These are phyloP conservation scores for Candida sp. DNA, from an alignment of 1,139 yeast genomes.

Conservation along the genomic window DNA sequence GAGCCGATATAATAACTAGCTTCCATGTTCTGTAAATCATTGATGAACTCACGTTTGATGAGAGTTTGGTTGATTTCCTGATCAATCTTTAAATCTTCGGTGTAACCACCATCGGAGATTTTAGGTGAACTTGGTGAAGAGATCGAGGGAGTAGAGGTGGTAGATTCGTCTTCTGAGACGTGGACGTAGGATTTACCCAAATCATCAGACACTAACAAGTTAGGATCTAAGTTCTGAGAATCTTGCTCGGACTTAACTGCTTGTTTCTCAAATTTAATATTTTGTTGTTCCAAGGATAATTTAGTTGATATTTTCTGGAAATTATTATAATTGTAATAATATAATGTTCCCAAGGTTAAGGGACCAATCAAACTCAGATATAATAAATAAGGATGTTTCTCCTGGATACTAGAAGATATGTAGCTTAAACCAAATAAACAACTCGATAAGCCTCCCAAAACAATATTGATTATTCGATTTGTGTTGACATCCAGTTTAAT, in stretches of 20 bases:
- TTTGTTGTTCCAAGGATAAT: neutral
- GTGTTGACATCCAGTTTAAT: conserved; percentile 17
- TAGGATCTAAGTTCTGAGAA: conserved; percentile 3
- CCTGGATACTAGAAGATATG: conserved; percentile 36
- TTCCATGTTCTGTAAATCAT: conserved; percentile 27
- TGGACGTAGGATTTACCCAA: conserved; percentile 51
- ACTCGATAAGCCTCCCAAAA: conserved; percentile 36
- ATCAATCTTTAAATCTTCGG: conserved; percentile 2
- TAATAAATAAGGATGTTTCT: conserved; percentile 54
- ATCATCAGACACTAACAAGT: conserved; percentile 22
- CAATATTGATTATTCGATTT: conserved; percentile 26
- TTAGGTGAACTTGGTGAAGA: conserved; percentile 32
- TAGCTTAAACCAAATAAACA: conserved; percentile 41
- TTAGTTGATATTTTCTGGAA: conserved; percentile 1
- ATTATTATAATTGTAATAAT: conserved; percentile 14
- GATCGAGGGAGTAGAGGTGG: conserved; percentile 13
- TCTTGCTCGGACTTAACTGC: neutral
- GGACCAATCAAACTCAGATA: conserved; percentile 55
- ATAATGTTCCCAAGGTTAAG: conserved; percentile 23
- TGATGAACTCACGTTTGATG: conserved; percentile 35
- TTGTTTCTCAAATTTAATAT: neutral
- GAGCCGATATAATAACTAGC: conserved; percentile 32
- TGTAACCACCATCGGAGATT: conserved; percentile 4
- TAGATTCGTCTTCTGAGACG: conserved; percentile 39
- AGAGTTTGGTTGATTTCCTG: conserved; percentile 39